Base-by-base conservation (phyloP, 768 basidiomycete species). In the Cystobasidium onofrii region DNA sequence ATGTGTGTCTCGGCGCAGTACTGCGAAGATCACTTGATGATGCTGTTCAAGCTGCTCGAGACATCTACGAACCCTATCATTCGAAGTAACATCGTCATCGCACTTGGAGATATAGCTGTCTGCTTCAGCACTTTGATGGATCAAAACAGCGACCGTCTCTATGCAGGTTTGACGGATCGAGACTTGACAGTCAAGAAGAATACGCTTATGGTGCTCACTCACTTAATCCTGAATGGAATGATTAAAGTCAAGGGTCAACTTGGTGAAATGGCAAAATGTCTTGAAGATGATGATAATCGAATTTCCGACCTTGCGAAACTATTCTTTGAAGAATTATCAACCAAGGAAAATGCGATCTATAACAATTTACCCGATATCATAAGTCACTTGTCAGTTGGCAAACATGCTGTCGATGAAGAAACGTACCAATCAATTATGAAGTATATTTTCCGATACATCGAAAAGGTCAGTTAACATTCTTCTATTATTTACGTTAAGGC, bases 241-340 rank as follows among this genome's bases (percentile, higher is more conserved):
- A 90, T 99, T 85, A 99, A 98, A 82, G 94, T 98, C 77, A 98
- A 99, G 82, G 96, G 96, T 0, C 95, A 99, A 80, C 84, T 99
- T 7, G 96, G 96, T 20, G 96, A 99, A 84, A 98, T 99, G 95
- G 96, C 95, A n/a, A 98, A 99, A 82, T 98, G 96, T 80, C 82
- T 98, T 7, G 93, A 97, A 82, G 95, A 98, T 81, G 84, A 86
- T 27, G 95, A 97, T 73, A 84, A 84, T 57, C 83, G 95, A 17
- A 89, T 99, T 74, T 87, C 90, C 20, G 95, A 97, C 78, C 85
- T 99, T 44, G 95, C 96, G n/a, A 95, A 93, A 81, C 80, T 99
- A 63, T 99, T 99, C 87, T 99, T 99, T 84, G 90, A 87, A 25
- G 94, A 98, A 80, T 82, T 99, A 65, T 89, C 91, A 39, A 93